phyloP scores from a whole-genome alignment of 345 rosid species.

The Nephelium lappaceum region DNA sequence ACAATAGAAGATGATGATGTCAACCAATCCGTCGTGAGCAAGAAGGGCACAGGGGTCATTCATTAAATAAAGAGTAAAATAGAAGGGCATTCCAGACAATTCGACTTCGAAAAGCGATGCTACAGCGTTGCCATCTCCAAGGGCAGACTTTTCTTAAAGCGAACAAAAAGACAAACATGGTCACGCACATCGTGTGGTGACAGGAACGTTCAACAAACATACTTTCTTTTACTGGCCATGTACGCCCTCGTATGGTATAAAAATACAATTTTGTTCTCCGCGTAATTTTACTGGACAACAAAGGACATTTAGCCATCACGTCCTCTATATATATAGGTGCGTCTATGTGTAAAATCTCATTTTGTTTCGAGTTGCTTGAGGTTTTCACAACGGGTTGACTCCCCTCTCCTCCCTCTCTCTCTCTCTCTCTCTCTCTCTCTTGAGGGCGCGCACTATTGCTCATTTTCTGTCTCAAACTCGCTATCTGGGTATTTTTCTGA shows the following conservation, averaged over 20 bases:
- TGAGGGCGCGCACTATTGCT: background rate
- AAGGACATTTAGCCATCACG: background rate
- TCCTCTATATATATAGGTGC: conserved; percentile 2
- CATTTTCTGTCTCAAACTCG: background rate
- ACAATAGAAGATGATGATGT: background rate
- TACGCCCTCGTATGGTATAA: background rate
- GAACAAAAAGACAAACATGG: background rate
- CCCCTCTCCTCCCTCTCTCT: background rate
- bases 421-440: background rate
- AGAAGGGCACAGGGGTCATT: background rate
- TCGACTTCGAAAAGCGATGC: background rate
- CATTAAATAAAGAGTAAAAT: accelerated
- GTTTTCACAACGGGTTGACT: background rate
- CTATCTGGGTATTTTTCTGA: background rate
- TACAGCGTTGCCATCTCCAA: background rate
- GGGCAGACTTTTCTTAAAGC: background rate
- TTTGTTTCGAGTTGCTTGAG: background rate
- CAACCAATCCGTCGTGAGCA: background rate
- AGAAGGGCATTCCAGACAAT: background rate
- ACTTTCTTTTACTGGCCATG: background rate
- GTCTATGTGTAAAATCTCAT: background rate
- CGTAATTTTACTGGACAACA: background rate
- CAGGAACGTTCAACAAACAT: background rate
- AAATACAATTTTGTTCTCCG: background rate
- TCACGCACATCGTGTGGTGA: background rate